Base-by-base conservation (phyloP, 2,329 filamentous ascomycete genomes). In the Phaeosphaeriaceae sp. region DNA sequence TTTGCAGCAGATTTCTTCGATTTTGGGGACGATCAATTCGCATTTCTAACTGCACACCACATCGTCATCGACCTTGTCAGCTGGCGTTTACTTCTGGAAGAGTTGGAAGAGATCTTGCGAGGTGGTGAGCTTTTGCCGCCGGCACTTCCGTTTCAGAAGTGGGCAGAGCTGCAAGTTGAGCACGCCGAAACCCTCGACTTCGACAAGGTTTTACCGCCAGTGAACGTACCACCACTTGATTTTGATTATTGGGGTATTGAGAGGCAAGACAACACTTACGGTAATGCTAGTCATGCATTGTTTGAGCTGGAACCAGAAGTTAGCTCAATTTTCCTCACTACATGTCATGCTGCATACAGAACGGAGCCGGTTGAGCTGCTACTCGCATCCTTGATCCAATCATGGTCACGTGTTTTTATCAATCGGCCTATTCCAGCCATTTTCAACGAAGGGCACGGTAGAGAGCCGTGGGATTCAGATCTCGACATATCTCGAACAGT, bases 401-500 rank as follows among this genome's bases (percentile, higher is more conserved):
- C 86, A 0, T 89, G 88, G 71, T 75, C 79, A 4, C 80, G 81
- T 55, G 82, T 81, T 0, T 89, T 89, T 56, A 77, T 78, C 2
- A 84, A 88, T 55, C 79, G 86, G n/a, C 56, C 66, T 0, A 67
- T 80, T 0, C 86, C 86, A 0, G 80, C 82, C 1, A 71, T 88
- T 0, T 89, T 75, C 63, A 74, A 70, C 28, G 76, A 79, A 61
- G 75, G 75, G 0, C 76, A 78, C 58, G 77, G 77, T 1, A 65
- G 76, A 19, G 77, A 78, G 50, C 72, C 72, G 0, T 79, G 79
- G 60, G 80, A 79, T 44, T 68, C 74, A 0, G 78, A 82, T 1
- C 78, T 84, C 17, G 84, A 88, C 67, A 80, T 88, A 1, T 81
- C 82, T 3, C 80, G 85, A 54, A 88, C 86, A 0, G 85, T 88